Base-by-base conservation (phyloP, 345 rosid genomes). In the Eucalyptus sp. region DNA sequence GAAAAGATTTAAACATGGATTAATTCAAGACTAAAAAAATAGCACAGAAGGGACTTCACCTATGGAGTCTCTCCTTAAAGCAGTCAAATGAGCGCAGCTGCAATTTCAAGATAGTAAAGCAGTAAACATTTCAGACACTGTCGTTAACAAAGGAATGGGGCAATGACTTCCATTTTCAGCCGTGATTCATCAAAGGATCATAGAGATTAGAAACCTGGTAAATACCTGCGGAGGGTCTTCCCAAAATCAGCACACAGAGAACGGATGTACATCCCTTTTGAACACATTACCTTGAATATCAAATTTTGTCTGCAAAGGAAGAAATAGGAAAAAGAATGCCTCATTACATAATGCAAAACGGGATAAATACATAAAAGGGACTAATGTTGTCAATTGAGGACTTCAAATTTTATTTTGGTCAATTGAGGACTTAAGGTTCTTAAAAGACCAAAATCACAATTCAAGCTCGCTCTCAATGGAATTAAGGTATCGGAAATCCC, bases 51-150 rank as follows among this genome's bases (percentile, higher is more conserved):
- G 31, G 27, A 87, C 80, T 92, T 89, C 92, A 95, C 99, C 99
- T 13, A 97, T 97, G 62, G 97, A 96, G 92, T 96, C 99, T 94
- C 99, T 95, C 76, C 97, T 94, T 29, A 97, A 96, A 91, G 98
- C 97, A 84, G 95, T 96, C 88, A 96, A 94, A 90, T 97, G 99
- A 90, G 99, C 98, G 92, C 98, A 97, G 90, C 99, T 97, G 96
- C 91, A 90, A 87, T 27, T 37, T 54, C 62, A 50, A 10, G 33
- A 62, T 62, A 29, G 6, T 29, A 62, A 62, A 62, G 71, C 33
- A 62, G 33, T n/a, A 62, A 62, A 62, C 33, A 62, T 29, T 62
- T 62, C 29, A n/a, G 4, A 62, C 33, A 29, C 17, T 29, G 71
- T 29, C 13, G 71, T 29, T 62, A 14, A 62, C 43, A 84, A 31